Base-by-base conservation (phyloP, 495 filamentous ascomycete genomes). In the Corynascus novoguineensis region DNA sequence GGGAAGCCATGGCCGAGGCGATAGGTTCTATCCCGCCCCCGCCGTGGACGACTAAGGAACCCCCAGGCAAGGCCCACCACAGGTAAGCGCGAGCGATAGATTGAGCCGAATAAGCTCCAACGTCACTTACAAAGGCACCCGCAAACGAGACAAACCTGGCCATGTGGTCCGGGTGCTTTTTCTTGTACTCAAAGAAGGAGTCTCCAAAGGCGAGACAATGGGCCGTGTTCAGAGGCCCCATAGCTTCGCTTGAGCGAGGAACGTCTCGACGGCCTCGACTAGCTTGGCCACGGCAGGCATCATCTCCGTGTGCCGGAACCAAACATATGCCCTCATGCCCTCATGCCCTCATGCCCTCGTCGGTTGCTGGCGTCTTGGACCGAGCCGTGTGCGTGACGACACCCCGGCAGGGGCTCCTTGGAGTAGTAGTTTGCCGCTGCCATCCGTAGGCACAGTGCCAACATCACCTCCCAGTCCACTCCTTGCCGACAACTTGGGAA, bases 201-300 rank as follows among this genome's bases (percentile, higher is more conserved):
- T 58, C 62, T n/a, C 60, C 59, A 53, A 71, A 71, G 9, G 64
- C 71, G 14, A 72, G 41, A 51, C 63, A 59, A 44, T 72, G 71
- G 14, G 71, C 68, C 14, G 66, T 55, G 11, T 68, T 46, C 24
- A 58, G 57, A 1, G 69, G 65, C 37, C 66, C 51, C 17, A 48
- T 42, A 2, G 69, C 63, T 28, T 67, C 50, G 17, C 47, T 34
- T 11, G 61, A 61, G n/a, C 65, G 41, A 62, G 56, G 31, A 54
- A 64, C 53, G 45, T 44, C 22, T 65, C 56, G 81, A 88, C 44
- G 86, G 92, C 71, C 83, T 89, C 57, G 82, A 90, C 64, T 82
- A 91, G 72, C 82, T 95, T 48, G 70, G 87, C 59, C 84, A 95
- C 70, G 85, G 92, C 17, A 87, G 87, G 87, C 75, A 83, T 51